Conservation (phyloP, 768 basidiomycete genomes). For the Leccinum arenicola region DNA sequence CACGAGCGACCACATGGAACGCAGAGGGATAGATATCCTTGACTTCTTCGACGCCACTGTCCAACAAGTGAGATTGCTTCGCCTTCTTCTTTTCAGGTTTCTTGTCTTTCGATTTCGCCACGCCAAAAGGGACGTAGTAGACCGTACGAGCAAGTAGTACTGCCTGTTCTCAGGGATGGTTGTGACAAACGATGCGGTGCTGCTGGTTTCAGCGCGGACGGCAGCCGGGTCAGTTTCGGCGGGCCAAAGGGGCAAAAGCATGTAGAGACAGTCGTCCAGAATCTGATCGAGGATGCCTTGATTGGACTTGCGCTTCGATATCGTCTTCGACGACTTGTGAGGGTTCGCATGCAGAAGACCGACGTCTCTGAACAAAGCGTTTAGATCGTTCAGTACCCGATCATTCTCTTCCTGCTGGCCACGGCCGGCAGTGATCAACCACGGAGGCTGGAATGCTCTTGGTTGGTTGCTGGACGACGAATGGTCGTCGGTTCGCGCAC, state of each 20-base stretch:
- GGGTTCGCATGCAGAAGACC: constrained; percentile 64
- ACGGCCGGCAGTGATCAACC: constrained; percentile 65
- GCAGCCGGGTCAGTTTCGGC: constrained; percentile 59
- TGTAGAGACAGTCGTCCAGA: constrained; percentile 69
- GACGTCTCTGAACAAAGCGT: constrained; percentile 76
- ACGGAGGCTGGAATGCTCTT: constrained; percentile 45
- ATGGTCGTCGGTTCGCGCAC: constrained; percentile 22
- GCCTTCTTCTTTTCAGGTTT: constrained; percentile 32
- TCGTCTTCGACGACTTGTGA: constrained; percentile 27
- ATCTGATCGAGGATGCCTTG: constrained; percentile 57
- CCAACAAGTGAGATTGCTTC: constrained; percentile 28
- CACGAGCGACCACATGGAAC: constrained; percentile 74
- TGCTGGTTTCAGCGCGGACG: constrained; percentile 19
- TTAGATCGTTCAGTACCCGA: constrained; percentile 65
- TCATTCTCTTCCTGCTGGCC: constrained; percentile 66
- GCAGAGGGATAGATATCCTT: constrained; percentile 53
- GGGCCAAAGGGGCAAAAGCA: constrained; percentile 85
- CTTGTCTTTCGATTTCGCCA: constrained; percentile 12
- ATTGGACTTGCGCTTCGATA: constrained; percentile 17
- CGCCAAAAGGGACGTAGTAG: constrained; percentile 65
- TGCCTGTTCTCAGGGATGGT: constrained; percentile 47
- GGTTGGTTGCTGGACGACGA: constrained; percentile 26
- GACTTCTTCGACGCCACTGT: constrained; percentile 33
- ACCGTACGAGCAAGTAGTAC: constrained; percentile 81
- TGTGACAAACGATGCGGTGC: constrained; percentile 38